These are phyloP conservation scores for Neoarthrinium moseri DNA, from an alignment of 2,329 filamentous ascomycete species.

Conservation along the genomic window DNA sequence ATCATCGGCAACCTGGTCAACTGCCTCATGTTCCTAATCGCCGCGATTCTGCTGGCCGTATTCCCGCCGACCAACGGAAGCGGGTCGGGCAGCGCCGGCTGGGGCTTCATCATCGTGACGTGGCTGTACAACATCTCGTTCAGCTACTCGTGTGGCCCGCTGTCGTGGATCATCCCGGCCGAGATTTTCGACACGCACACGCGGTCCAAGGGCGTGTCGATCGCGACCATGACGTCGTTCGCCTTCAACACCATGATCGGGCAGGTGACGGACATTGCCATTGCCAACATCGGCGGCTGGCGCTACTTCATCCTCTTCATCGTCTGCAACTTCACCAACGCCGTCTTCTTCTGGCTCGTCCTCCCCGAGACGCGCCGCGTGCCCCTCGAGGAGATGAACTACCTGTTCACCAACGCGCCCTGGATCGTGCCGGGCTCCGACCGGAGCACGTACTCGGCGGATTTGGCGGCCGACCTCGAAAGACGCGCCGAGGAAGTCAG, in stretches of 20 bases:
- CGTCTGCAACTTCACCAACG: constrained; percentile 57
- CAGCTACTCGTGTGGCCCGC: constrained; percentile 67
- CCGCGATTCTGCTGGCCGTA: constrained; percentile 48
- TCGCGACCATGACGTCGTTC: constrained; percentile 71
- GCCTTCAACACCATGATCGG: constrained; percentile 65
- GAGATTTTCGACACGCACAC: constrained; percentile 79
- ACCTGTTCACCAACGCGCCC: constrained; percentile 61
- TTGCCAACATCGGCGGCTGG: constrained; percentile 49
- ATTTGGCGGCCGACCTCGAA: constrained; percentile 52
- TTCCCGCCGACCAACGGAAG: constrained; percentile 61
- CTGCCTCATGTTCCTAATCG: constrained; percentile 70
- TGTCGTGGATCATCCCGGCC: constrained; percentile 60
- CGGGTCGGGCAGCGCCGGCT: constrained; percentile 48
- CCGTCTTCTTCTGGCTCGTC: constrained; percentile 57
- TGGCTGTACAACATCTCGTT: constrained; percentile 83
- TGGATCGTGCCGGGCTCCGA: constrained; percentile 60
- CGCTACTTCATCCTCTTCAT: constrained; percentile 61
- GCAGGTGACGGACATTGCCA: constrained; percentile 38
- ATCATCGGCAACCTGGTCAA: constrained; percentile 73
- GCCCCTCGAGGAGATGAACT: constrained; percentile 67
- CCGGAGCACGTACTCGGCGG: constrained; percentile 46
- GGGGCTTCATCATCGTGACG: constrained; percentile 75
- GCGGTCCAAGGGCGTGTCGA: constrained; percentile 70
- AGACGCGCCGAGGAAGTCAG: constrained; percentile 55
- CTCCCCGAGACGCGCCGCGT: constrained; percentile 64